phyloP scores from a whole-genome alignment of 345 rosid genomes.

The Populus simonii region DNA sequence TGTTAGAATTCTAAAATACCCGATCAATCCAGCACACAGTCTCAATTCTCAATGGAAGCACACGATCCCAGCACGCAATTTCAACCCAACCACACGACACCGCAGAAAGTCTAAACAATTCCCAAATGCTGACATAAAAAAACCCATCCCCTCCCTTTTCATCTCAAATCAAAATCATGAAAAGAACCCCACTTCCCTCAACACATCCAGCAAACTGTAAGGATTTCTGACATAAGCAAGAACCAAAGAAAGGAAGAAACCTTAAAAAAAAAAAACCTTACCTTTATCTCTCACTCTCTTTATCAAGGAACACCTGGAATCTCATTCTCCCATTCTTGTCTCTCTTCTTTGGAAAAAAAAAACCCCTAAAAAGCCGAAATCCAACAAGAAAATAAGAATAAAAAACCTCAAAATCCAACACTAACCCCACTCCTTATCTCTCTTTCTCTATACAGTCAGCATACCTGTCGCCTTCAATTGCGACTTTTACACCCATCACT shows the following conservation, averaged over 20 bases:
- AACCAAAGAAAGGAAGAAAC: background rate
- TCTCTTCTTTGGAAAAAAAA: no score
- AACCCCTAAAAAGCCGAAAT: constrained; percentile 5
- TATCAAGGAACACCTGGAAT: background rate
- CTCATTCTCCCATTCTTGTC: background rate
- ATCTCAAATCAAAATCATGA: background rate
- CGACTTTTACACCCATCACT: constrained; percentile 68
- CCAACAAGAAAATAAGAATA: background rate
- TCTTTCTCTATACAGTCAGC: constrained; percentile 41
- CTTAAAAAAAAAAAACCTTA: background rate
- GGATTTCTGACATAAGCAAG: background rate
- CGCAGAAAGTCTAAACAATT: background rate
- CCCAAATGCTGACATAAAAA: background rate
- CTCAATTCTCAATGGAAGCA: no score
- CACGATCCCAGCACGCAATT: no score
- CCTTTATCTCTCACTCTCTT: background rate
- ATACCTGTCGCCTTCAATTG: constrained; percentile 90
- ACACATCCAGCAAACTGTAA: background rate
- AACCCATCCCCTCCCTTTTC: background rate
- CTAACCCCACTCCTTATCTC: constrained; percentile 55
- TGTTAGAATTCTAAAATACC: no score
- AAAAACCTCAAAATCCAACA: constrained; percentile 2
- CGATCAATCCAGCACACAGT: no score
- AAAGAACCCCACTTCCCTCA: background rate
- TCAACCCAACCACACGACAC: no score